These are phyloP conservation scores for Annulohypoxylon nitens DNA, from an alignment of 495 filamentous ascomycete genomes.

Conservation along the genomic window DNA sequence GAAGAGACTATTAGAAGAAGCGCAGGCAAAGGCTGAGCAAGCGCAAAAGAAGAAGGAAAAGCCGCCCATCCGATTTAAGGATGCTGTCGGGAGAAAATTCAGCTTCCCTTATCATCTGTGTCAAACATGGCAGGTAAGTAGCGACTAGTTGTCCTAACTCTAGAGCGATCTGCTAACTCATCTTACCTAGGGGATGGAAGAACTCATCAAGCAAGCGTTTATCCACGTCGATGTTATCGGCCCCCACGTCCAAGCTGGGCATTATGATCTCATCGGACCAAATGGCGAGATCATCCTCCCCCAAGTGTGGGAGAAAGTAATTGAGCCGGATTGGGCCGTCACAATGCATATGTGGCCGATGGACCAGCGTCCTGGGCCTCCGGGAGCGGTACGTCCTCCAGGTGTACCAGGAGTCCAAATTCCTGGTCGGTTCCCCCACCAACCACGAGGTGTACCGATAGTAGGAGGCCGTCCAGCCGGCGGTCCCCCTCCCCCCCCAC, in stretches of 20 bases:
- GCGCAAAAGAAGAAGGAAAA: constrained; percentile 64
- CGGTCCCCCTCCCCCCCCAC: constrained; percentile 27
- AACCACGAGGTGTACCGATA: constrained; percentile 8
- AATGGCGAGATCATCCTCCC: constrained; percentile 91
- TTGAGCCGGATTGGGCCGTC: constrained; percentile 89
- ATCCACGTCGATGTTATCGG: constrained; percentile 85
- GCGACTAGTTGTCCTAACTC: background rate
- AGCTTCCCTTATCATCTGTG: constrained; percentile 86
- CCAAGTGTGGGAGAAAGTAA: constrained; percentile 85
- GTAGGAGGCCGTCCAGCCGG: constrained; percentile 10
- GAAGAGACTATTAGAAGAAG: constrained; percentile 60
- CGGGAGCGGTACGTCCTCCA: constrained; percentile 24
- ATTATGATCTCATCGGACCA: constrained; percentile 86
- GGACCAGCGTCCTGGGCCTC: constrained; percentile 50
- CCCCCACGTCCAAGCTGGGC: constrained; percentile 83
- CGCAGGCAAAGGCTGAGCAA: constrained; percentile 65
- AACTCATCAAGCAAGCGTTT: constrained; percentile 88
- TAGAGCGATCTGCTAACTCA: constrained; percentile 31
- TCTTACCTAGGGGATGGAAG: constrained; percentile 78
- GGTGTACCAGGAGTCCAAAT: constrained; percentile 21
- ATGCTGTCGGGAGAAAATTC: constrained; percentile 87
- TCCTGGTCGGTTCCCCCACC: constrained; percentile 14
- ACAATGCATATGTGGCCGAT: constrained; percentile 99
- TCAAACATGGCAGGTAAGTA: constrained; percentile 81
- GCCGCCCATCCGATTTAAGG: constrained; percentile 82